Evolutionary conservation across 2,329 filamentous ascomycete genomes (phyloP), one percentile per base, ranked within the genome.

Genomic region (Plenodomus lindquistii): DNA sequence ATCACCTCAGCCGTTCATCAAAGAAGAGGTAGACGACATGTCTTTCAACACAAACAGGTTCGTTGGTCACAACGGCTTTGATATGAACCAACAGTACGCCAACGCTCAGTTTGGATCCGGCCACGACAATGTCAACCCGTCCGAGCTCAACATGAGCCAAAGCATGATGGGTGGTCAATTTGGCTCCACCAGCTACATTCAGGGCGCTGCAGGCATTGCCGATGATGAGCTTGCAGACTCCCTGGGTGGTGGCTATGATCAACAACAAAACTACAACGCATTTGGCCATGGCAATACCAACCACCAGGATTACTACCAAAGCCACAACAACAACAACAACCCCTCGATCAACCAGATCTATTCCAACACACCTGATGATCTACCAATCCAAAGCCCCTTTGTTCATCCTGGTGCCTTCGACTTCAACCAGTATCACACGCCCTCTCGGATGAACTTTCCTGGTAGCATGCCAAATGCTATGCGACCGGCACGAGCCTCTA

Each of bases 341-440:
- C 27, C 27, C 27, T 11, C 27, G 9, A 85, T 91, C 66, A 87
- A 88, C 57, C 71, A 73, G 65, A 85, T 90, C 53, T 97, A 88
- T 73, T 96, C 93, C 17, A 90, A 89, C 70, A 96, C 92, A 2
- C 92, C 93, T 3, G 93, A 97, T 52, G 91, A 91, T 43, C 88
- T 91, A 44, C 91, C 93, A 5, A 93, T 96, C 52, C 89, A 95
- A 66, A 97, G 91, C 63, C 93, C 93, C 0, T 97, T 91, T 65
- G 82, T 89, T 36, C 84, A 88, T 44, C 78, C 76, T 2, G 59
- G 62, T 60, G 85, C 82, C 66, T 94, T 92, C 77, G 87, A 86
- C 73, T 88, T 88, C 65, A 80, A 81, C 29, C 88, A 91, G 57
- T 95, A 91, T 70, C 84, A 88, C 37, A 82, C 83, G 49, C 85